phyloP scores from a whole-genome alignment of 345 rosid genomes.

The Rhizophora apiculata region DNA sequence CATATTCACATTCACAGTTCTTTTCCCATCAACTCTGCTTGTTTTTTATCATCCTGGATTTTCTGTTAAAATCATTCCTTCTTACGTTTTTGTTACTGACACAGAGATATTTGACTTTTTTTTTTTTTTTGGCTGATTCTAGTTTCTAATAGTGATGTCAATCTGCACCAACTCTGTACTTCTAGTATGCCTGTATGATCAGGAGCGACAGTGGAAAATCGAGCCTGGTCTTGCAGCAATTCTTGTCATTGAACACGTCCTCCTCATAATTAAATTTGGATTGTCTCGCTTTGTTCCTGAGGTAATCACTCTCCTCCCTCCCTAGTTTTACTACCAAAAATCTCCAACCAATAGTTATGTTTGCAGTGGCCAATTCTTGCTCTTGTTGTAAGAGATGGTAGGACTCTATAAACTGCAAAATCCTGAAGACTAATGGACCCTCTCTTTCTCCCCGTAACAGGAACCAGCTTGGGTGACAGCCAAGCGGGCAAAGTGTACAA shows the following conservation, averaged over 20 bases:
- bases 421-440: not conserved
- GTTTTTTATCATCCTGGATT: not conserved
- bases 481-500: slow-evolving; percentile 54
- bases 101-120: not conserved
- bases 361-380: too few species aligned
- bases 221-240: slow-evolving; percentile 90
- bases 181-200: slow-evolving; percentile 79
- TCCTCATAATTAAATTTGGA: slow-evolving; percentile 73
- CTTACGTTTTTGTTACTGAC: slow-evolving; percentile 2
- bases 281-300: slow-evolving; percentile 81
- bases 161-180: slow-evolving; percentile 90
- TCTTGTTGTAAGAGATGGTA: too few species aligned
- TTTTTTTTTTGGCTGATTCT: slow-evolving; percentile 14
- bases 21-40: not conserved
- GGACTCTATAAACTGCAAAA: not conserved
- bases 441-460: slow-evolving; percentile 24
- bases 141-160: slow-evolving; percentile 83
- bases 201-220: slow-evolving; percentile 84
- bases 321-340: not conserved
- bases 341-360: not conserved
- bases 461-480: slow-evolving; percentile 98
- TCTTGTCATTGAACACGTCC: slow-evolving; percentile 78
- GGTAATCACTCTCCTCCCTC: slow-evolving; percentile 26
- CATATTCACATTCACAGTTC: not conserved
- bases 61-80: not conserved